phyloP scores from a whole-genome alignment of 148 eudicot genomes.

The Rhododendron kiyosumense region DNA sequence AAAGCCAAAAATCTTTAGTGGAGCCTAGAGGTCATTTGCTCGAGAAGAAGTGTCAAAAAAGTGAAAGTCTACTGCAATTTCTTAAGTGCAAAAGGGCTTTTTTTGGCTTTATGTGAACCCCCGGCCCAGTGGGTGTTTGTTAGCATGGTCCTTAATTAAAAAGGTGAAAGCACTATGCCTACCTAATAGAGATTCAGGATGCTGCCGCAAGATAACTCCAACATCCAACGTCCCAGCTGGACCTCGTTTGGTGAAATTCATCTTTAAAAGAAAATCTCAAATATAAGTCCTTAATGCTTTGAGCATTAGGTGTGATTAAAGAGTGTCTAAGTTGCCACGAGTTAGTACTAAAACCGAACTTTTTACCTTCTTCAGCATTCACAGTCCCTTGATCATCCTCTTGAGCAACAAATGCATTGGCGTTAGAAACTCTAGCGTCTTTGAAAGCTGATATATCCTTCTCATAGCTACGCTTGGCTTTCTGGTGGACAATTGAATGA shows the following conservation, averaged over 20 bases:
- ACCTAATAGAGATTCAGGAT: constrained; percentile 6
- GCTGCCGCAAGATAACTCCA: background rate
- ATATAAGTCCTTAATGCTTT: background rate
- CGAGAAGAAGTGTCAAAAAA: background rate
- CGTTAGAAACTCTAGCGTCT: constrained; percentile 55
- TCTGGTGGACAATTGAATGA: constrained; percentile 32
- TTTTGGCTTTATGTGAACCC: background rate
- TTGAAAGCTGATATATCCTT: constrained; percentile 64
- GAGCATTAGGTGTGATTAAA: background rate
- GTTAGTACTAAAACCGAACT: background rate
- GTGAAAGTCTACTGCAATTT: background rate
- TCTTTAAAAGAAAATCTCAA: constrained; percentile 6
- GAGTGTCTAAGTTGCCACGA: background rate
- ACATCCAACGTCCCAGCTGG: constrained; percentile 1
- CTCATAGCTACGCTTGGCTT: constrained; percentile 89
- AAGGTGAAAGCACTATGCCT: background rate
- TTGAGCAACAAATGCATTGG: constrained; percentile 41
- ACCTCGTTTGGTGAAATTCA: constrained; percentile 10
- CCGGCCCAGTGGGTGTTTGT: background rate
- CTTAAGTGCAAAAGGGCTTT: background rate
- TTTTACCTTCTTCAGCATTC: constrained; percentile 26
- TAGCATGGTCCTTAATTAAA: background rate
- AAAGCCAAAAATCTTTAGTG: background rate
- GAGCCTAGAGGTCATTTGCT: background rate
- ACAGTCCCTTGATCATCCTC: constrained; percentile 40